Evolutionary conservation across 306 rosid species (phyloP).

Genomic region (Notholithocarpus densiflorus): DNA sequence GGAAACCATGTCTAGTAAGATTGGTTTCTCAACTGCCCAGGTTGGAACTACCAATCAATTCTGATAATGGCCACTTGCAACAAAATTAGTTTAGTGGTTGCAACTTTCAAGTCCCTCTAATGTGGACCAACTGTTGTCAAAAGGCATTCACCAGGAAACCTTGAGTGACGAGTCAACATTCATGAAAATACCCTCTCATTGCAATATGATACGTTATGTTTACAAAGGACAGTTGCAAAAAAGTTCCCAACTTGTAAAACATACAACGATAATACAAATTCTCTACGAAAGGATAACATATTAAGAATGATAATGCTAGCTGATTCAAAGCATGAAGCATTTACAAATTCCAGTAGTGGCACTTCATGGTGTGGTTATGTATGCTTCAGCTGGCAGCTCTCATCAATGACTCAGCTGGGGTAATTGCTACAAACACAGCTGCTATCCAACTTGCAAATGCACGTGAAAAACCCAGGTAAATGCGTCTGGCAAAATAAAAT

Average conservation of each 20-base stretch:
- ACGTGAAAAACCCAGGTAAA: constrained; percentile 64
- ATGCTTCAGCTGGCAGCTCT: constrained; percentile 70
- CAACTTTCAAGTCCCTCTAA: no score
- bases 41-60: no score
- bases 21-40: no score
- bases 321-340: background rate
- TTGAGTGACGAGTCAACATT: no score
- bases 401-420: constrained; percentile 74
- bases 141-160: no score
- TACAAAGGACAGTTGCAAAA: no score
- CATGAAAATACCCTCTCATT: background rate
- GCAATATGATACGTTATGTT: background rate
- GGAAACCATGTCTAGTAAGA: no score
- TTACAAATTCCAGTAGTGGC: background rate
- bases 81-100: no score
- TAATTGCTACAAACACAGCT: constrained; percentile 80
- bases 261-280: background rate
- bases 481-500: constrained; percentile 10
- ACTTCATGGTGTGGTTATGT: constrained; percentile 17
- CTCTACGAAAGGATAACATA: background rate
- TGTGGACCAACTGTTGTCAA: no score
- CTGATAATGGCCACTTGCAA: no score
- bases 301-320: background rate
- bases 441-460: constrained; percentile 81
- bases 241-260: background rate